A percentile compares a stretch with the other conserved stretches of the same genome.
Conservation (phyloP, 306 rosid species). For the Ceratonia siliqua region DNA sequence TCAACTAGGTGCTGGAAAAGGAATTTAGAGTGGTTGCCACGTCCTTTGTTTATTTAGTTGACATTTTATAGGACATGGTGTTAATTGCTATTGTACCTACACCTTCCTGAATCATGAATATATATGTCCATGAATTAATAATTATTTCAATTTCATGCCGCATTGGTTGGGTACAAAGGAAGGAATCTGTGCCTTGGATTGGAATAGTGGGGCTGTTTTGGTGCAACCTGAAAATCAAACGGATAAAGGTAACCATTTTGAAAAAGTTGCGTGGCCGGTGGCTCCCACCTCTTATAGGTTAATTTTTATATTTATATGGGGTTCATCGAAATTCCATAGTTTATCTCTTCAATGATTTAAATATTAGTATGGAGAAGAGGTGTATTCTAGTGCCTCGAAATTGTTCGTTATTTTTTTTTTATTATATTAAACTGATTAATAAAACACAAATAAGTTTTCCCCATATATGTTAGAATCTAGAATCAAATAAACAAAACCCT, state of each 20-base stretch:
- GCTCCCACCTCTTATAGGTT: neutral
- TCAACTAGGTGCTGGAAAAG: constrained; percentile 15
- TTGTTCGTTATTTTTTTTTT: neutral
- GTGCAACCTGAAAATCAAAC: constrained; percentile 21
- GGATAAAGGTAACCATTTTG: constrained; percentile 18
- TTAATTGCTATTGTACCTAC: neutral
- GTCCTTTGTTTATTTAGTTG: constrained; percentile 39
- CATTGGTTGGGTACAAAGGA: constrained; percentile 32
- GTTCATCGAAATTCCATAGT: neutral
- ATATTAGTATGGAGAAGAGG: no score
- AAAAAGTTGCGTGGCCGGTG: neutral
- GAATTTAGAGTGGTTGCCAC: no score
- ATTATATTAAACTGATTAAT: neutral
- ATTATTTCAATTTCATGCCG: neutral
- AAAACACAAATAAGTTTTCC: neutral
- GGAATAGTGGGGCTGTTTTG: constrained; percentile 21
- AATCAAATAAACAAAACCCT: neutral
- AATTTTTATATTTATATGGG: neutral
- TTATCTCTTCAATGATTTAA: neutral
- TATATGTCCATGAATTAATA: neutral
- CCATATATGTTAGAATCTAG: neutral
- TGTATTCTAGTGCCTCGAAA: no score
- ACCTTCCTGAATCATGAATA: neutral
- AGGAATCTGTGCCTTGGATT: constrained; percentile 13
- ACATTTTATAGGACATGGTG: constrained; percentile 45